Percentiles rank a stretch among this genome's conserved stretches.
Conservation (phyloP, 306 rosid species). For the Quercus glauca region DNA sequence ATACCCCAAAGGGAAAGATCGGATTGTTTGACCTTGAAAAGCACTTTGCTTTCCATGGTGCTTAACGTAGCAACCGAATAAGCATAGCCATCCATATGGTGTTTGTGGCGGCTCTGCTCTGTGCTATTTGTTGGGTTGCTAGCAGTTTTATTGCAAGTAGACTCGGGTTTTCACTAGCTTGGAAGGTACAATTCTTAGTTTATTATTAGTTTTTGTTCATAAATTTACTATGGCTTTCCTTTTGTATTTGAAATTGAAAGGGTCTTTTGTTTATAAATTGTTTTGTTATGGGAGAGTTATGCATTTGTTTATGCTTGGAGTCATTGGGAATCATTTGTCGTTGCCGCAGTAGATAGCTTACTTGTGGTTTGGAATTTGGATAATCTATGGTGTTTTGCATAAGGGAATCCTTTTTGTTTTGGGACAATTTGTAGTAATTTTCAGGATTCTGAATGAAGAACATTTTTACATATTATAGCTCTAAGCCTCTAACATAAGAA, state of each 20-base stretch:
- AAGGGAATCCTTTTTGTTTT: not conserved
- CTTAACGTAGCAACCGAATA: conserved; percentile 63
- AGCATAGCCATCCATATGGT: conserved; percentile 52
- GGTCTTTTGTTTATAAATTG: not conserved
- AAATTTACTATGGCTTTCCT: not conserved
- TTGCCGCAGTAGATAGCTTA: not conserved
- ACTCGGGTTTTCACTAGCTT: conserved; percentile 62
- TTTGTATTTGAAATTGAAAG: not conserved
- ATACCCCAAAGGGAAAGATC: conserved; percentile 36
- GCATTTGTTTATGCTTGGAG: no score
- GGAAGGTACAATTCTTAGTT: conserved; percentile 63
- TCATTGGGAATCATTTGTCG: not conserved
- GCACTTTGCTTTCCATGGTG: conserved; percentile 73
- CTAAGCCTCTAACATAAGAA: no score
- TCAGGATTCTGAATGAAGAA: no score
- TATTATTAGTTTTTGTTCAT: not conserved
- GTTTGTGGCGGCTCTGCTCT: conserved; percentile 58
- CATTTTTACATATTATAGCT: no score
- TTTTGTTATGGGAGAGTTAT: no score
- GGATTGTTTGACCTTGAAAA: conserved; percentile 72
- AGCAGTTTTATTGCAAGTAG: conserved; percentile 47
- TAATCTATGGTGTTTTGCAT: not conserved
- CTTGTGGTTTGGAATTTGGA: not conserved
- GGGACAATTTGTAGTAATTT: no score
- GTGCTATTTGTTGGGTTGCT: conserved; percentile 57